Evolutionary conservation across 1,284 basidiomycete species (phyloP).

Genomic region (Trichosporon sp.): DNA sequence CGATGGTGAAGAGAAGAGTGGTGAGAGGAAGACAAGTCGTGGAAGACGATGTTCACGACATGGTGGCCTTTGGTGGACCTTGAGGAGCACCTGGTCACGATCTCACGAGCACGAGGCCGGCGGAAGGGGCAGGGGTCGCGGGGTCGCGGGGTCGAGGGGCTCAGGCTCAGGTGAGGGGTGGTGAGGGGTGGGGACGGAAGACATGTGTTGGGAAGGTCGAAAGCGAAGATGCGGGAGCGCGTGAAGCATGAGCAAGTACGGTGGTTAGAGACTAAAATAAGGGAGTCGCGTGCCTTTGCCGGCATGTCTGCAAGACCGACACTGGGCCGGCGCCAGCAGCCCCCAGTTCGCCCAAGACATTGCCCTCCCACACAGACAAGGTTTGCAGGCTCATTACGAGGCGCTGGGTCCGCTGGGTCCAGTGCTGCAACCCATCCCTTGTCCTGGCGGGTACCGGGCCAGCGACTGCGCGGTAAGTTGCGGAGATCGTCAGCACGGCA

Average conservation of each 20-base stretch:
- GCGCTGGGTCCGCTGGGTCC: background rate
- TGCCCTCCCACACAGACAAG: background rate
- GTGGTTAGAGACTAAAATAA: background rate
- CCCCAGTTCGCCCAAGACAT: background rate
- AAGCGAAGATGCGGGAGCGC: background rate
- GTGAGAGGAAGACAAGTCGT: background rate
- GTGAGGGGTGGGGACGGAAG: constrained; percentile 1
- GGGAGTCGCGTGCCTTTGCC: constrained; percentile 6
- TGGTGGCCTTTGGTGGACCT: background rate
- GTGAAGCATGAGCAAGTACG: background rate
- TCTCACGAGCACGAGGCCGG: background rate
- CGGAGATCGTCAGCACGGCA: background rate
- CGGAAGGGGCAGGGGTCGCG: background rate
- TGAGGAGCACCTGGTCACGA: background rate
- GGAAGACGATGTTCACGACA: background rate
- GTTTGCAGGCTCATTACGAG: background rate
- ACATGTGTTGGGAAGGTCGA: background rate
- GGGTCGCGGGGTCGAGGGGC: background rate
- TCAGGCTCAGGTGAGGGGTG: background rate
- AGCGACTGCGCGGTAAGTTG: background rate
- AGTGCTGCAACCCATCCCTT: background rate
- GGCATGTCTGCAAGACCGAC: background rate
- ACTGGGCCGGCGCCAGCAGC: background rate
- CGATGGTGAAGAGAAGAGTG: background rate
- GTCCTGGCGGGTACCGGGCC: background rate